A percentile compares a stretch with the other conserved stretches of the same genome.
Evolutionary conservation across 116 monocot genomes (phyloP).

Genomic region (Zostera marina): DNA sequence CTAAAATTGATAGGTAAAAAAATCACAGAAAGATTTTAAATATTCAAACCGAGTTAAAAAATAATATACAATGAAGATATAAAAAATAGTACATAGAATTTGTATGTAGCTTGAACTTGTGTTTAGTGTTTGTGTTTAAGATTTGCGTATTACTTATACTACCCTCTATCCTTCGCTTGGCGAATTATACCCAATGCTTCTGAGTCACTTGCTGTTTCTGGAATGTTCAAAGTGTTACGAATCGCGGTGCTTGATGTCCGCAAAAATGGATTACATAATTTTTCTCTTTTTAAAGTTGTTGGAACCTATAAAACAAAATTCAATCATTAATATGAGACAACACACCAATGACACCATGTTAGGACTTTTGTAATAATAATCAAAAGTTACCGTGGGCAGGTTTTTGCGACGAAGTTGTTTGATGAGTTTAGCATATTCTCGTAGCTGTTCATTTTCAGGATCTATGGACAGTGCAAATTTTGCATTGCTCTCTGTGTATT

Average conservation of each 20-base stretch:
- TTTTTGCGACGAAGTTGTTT: conserved; percentile 48
- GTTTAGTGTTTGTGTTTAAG: too few relatives aligned
- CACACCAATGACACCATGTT: not conserved
- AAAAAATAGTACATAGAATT: too few relatives aligned
- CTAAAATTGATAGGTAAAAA: too few relatives aligned
- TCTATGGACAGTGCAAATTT: conserved; percentile 84
- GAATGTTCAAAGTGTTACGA: conserved; percentile 40
- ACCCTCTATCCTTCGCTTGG: conserved; percentile 58
- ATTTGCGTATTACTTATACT: not conserved
- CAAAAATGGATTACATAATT: conserved; percentile 69
- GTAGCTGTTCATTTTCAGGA: conserved; percentile 50
- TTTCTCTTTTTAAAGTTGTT: conserved; percentile 68
- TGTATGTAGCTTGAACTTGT: too few relatives aligned
- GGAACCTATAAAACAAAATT: conserved; percentile 36
- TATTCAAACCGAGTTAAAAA: too few relatives aligned
- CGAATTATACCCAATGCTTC: conserved; percentile 56
- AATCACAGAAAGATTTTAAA: too few relatives aligned
- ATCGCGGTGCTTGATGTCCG: conserved; percentile 71
- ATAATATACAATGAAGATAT: too few relatives aligned
- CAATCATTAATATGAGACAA: not conserved
- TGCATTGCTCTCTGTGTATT: conserved; percentile 70
- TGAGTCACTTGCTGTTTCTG: conserved; percentile 44
- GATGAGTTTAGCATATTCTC: conserved; percentile 51
- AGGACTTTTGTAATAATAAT: not conserved
- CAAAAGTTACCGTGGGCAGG: conserved; percentile 40